Evolutionary conservation across 2,329 filamentous ascomycete species (phyloP).

Genomic region (Fusarium acutatum): DNA sequence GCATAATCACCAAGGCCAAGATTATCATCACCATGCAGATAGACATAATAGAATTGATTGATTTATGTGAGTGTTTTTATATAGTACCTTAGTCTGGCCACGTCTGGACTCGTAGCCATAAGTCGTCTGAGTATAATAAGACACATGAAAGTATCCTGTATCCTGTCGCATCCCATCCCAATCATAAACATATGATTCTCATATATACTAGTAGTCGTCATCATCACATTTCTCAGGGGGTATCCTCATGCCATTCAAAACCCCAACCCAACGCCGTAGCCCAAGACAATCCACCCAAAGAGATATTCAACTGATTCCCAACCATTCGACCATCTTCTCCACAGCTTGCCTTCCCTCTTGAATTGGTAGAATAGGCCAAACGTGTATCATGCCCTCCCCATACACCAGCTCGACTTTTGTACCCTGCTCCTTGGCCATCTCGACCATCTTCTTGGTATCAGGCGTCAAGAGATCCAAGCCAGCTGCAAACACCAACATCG

Average conservation of each 20-base stretch:
- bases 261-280: conserved; percentile 16
- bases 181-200: neutral
- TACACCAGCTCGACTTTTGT: conserved; percentile 41
- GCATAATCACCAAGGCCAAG: neutral
- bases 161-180: neutral
- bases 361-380: conserved; percentile 44
- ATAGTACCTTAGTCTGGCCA: neutral
- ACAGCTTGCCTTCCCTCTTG: conserved; percentile 41
- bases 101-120: neutral
- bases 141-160: neutral
- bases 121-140: neutral
- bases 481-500: conserved; percentile 43
- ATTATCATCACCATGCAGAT: neutral
- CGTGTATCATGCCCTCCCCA: conserved; percentile 46
- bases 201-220: neutral
- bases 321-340: conserved; percentile 41
- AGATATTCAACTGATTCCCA: conserved; percentile 18
- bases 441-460: conserved; percentile 42
- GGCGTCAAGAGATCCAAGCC: conserved; percentile 43
- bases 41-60: neutral
- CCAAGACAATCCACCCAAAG: conserved; percentile 1
- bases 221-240: conserved; percentile 6
- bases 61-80: neutral
- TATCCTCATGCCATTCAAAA: conserved; percentile 13
- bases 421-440: conserved; percentile 37